Conservation (phyloP, 176 grass and related monocot genomes). For the Rhipidocladum racemiflorum region DNA sequence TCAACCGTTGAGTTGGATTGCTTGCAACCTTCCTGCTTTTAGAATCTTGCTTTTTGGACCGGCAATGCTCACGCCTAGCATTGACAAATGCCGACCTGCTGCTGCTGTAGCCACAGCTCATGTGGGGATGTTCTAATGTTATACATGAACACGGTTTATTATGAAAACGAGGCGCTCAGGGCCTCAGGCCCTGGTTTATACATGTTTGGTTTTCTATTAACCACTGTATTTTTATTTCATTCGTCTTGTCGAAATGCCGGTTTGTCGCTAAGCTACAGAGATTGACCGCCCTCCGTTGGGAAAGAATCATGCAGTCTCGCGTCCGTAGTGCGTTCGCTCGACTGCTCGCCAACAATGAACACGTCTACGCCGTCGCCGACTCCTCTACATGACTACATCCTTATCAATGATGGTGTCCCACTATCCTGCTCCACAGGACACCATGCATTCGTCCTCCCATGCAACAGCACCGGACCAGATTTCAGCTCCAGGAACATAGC, state of each 20-base stretch:
- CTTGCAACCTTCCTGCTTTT: not conserved
- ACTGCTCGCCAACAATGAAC: too few species aligned
- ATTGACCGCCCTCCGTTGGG: not conserved
- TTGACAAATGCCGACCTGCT: not conserved
- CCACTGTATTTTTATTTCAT: not conserved
- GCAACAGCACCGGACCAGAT: too few species aligned
- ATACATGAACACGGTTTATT: not conserved
- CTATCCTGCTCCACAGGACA: too few species aligned
- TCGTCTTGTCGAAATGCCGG: not conserved
- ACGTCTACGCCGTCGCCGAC: too few species aligned
- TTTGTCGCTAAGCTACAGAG: not conserved
- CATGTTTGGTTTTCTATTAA: not conserved
- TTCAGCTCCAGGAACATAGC: too few species aligned
- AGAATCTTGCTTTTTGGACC: not conserved
- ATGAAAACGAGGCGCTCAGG: not conserved
- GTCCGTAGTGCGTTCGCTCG: too few species aligned
- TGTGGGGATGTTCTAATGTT: slow-evolving; percentile 12
- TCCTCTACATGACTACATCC: too few species aligned
- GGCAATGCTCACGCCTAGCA: not conserved
- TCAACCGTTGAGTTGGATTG: slow-evolving; percentile 22
- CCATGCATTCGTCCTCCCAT: too few species aligned
- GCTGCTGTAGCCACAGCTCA: slow-evolving; percentile 4
- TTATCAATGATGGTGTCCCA: too few species aligned
- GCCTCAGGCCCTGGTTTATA: not conserved
- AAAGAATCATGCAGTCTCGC: too few species aligned